Evolutionary conservation across 371 early-diverging fungal genomes (phyloP).

Genomic region (Batkoa obscura): DNA sequence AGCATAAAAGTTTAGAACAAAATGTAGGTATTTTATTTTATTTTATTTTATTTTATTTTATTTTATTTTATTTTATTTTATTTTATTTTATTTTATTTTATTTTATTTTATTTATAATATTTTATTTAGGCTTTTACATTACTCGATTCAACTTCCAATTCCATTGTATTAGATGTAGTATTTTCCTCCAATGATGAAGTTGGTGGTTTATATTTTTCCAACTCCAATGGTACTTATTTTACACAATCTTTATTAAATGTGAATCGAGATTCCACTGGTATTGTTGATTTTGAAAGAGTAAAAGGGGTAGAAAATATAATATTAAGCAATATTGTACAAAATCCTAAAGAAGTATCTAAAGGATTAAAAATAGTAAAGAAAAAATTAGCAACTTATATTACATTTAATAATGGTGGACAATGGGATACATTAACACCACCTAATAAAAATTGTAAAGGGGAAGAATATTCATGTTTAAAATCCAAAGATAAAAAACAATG

Average conservation of each 20-base stretch:
- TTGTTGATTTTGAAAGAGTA: conserved; percentile 78
- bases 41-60: too few relatives aligned
- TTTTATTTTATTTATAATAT: neutral
- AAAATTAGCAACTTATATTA: conserved; percentile 53
- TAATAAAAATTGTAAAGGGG: conserved; percentile 18
- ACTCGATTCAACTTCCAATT: conserved; percentile 43
- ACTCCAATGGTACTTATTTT: conserved; percentile 80
- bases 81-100: too few relatives aligned
- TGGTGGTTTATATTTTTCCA: conserved; percentile 68
- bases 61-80: too few relatives aligned
- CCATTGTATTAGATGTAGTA: conserved; percentile 44
- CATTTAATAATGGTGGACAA: conserved; percentile 63
- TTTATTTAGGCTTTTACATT: conserved; percentile 31
- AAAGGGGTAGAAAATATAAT: conserved; percentile 65
- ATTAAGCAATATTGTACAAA: conserved; percentile 59
- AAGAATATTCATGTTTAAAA: conserved; percentile 19
- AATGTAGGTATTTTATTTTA: too few relatives aligned
- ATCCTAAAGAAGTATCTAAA: conserved; percentile 33
- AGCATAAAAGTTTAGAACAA: neutral
- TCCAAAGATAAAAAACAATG: conserved; percentile 48
- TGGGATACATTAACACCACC: conserved; percentile 32
- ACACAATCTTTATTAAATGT: conserved; percentile 51
- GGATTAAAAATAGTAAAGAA: conserved; percentile 20
- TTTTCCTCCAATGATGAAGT: conserved; percentile 10
- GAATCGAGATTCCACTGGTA: conserved; percentile 48